Evolutionary conservation across 495 filamentous ascomycete genomes (phyloP).

Genomic region (Physcia stellaris): DNA sequence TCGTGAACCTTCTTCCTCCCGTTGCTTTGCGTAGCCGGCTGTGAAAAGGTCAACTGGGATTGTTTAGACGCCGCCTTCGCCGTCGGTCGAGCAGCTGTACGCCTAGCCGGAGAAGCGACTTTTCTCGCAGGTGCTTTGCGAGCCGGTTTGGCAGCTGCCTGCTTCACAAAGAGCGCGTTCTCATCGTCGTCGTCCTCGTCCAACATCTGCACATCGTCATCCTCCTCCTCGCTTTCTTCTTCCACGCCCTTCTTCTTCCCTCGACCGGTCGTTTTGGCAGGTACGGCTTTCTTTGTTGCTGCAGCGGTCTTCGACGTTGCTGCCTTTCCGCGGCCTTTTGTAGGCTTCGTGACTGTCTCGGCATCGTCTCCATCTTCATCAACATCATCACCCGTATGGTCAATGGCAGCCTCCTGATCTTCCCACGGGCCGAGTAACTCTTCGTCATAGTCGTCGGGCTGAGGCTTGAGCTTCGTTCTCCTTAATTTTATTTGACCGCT

Average conservation of each 20-base stretch:
- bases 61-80: constrained; percentile 35
- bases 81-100: constrained; percentile 24
- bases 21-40: constrained; percentile 32
- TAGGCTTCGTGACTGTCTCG: constrained; percentile 20
- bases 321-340: constrained; percentile 33
- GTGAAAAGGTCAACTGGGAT: constrained; percentile 58
- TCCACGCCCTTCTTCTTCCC: constrained; percentile 39
- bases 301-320: constrained; percentile 25
- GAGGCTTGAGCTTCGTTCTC: constrained; percentile 47
- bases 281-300: constrained; percentile 25
- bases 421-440: constrained; percentile 79
- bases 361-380: constrained; percentile 31
- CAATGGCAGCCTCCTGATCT: constrained; percentile 60
- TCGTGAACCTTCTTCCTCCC: constrained; percentile 29
- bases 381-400: constrained; percentile 33
- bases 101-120: constrained; percentile 23
- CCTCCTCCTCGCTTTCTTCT: constrained; percentile 47
- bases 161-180: constrained; percentile 39
- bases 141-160: constrained; percentile 29
- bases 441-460: constrained; percentile 71
- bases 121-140: constrained; percentile 25
- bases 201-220: constrained; percentile 51
- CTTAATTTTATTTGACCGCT: constrained; percentile 50
- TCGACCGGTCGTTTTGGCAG: constrained; percentile 26
- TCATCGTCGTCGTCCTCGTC: constrained; percentile 50